These are phyloP conservation scores for Stephania yunnanensis DNA, from an alignment of 164 flowering plant genomes.

Conservation along the genomic window DNA sequence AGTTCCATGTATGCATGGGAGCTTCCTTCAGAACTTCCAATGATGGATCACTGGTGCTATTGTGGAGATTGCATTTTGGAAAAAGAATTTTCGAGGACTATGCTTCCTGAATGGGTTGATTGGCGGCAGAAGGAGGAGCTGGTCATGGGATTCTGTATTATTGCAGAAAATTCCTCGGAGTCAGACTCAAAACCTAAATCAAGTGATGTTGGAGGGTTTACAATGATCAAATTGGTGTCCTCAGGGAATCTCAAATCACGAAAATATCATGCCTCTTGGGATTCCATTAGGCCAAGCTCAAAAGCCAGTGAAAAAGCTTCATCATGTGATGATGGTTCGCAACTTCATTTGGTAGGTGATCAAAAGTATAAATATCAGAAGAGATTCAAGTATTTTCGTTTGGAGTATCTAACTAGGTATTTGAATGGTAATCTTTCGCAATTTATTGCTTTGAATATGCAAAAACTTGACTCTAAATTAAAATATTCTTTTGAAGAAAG, in stretches of 20 bases:
- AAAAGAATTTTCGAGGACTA: conserved; percentile 39
- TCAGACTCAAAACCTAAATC: conserved; percentile 13
- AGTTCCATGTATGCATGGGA: conserved; percentile 64
- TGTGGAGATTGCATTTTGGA: conserved; percentile 58
- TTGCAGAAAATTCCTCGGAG: conserved; percentile 27
- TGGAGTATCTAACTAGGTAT: conserved; percentile 41
- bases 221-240: conserved; percentile 53
- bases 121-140: conserved; percentile 56
- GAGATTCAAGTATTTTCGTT: conserved; percentile 32
- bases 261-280: conserved; percentile 52
- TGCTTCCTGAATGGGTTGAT: conserved; percentile 49
- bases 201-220: conserved; percentile 51
- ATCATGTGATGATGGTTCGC: conserved; percentile 20
- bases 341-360: conserved; percentile 22
- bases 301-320: conserved; percentile 19
- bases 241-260: conserved; percentile 75
- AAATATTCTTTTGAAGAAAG: conserved; percentile 20
- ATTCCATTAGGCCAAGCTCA: conserved; percentile 12
- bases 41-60: conserved; percentile 37
- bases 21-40: conserved; percentile 49
- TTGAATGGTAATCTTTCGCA: conserved; percentile 34
- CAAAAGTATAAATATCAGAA: conserved; percentile 35
- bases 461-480: conserved; percentile 9
- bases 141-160: conserved; percentile 61
- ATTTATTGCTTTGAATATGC: conserved; percentile 23